A percentile compares a stretch with the other conserved stretches of the same genome.
These are phyloP conservation scores for Leccinum disarticulatum DNA, from an alignment of 768 basidiomycete genomes.

Conservation along the genomic window DNA sequence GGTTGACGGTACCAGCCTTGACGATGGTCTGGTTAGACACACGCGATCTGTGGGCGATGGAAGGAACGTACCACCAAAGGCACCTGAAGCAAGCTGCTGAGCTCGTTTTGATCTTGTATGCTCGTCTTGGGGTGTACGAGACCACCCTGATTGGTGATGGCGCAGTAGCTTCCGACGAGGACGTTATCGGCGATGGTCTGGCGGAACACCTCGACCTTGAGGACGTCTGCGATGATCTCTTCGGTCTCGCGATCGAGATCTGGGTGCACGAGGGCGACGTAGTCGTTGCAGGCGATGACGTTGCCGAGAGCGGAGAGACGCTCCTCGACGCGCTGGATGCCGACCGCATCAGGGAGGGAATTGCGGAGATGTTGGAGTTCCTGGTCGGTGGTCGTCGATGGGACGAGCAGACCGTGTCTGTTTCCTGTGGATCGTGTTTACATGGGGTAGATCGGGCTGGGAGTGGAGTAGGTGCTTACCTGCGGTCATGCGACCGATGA, in stretches of 20 bases:
- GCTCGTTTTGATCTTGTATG: slow-evolving; percentile 95
- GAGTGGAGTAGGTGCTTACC: slow-evolving; percentile 41
- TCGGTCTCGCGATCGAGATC: slow-evolving; percentile 98
- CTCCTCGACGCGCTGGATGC: slow-evolving; percentile 95
- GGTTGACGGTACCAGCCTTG: slow-evolving; percentile 96
- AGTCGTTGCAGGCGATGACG: slow-evolving; percentile 98
- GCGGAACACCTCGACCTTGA: slow-evolving; percentile 98
- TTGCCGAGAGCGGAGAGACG: slow-evolving; percentile 96
- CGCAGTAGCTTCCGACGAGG: slow-evolving; percentile 94
- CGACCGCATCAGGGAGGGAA: slow-evolving; percentile 88
- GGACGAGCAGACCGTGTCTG: slow-evolving; percentile 95
- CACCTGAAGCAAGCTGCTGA: slow-evolving; percentile 90
- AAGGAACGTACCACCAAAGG: slow-evolving; percentile 79
- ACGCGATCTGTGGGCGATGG: not conserved
- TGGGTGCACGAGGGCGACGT: slow-evolving; percentile 97
- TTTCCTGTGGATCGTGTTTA: slow-evolving; percentile 57
- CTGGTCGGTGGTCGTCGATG: slow-evolving; percentile 94
- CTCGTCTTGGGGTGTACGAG: slow-evolving; percentile 98
- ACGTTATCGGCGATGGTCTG: slow-evolving; percentile 98
- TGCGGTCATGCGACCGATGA: slow-evolving; percentile 89
- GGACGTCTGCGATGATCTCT: slow-evolving; percentile 98
- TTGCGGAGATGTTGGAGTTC: slow-evolving; percentile 98
- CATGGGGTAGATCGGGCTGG: not conserved
- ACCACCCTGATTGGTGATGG: slow-evolving; percentile 94
- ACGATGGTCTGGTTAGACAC: slow-evolving; percentile 4